Evolutionary conservation across 2,329 filamentous ascomycete species (phyloP).

Genomic region (Paradendryphiella salina): DNA sequence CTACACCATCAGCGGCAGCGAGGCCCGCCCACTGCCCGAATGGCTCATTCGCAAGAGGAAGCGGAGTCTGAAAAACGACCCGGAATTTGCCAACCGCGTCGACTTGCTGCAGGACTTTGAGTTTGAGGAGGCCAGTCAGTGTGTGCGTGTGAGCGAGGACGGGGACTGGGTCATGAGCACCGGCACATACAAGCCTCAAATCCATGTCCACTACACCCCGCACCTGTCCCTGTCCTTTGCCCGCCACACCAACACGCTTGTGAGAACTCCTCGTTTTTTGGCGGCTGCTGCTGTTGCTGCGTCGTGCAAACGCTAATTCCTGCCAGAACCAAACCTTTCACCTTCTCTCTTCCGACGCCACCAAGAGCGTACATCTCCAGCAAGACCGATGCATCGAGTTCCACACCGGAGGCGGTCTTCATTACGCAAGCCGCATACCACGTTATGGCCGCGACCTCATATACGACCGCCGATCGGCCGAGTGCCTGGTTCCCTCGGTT

Average conservation of each 20-base stretch:
- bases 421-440: constrained; percentile 87
- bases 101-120: constrained; percentile 97
- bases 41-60: constrained; percentile 92
- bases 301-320: neutral
- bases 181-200: constrained; percentile 63
- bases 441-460: constrained; percentile 88
- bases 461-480: constrained; percentile 80
- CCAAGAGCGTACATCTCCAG: constrained; percentile 92
- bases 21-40: constrained; percentile 84
- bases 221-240: constrained; percentile 93
- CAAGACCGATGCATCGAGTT: constrained; percentile 90
- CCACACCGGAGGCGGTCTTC: constrained; percentile 83
- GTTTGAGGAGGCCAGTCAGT: constrained; percentile 92
- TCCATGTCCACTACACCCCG: constrained; percentile 92
- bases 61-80: constrained; percentile 81
- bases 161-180: constrained; percentile 72
- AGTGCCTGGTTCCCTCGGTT: constrained; percentile 84
- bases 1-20: constrained; percentile 92
- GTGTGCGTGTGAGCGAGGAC: constrained; percentile 88
- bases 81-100: constrained; percentile 89
- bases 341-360: constrained; percentile 86
- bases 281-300: too few species aligned
- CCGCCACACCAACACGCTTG: constrained; percentile 82
- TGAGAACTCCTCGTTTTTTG: neutral
- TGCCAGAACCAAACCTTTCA: constrained; percentile 80